Evolutionary conservation across 768 basidiomycete species (phyloP).

Genomic region (Suillus spraguei): DNA sequence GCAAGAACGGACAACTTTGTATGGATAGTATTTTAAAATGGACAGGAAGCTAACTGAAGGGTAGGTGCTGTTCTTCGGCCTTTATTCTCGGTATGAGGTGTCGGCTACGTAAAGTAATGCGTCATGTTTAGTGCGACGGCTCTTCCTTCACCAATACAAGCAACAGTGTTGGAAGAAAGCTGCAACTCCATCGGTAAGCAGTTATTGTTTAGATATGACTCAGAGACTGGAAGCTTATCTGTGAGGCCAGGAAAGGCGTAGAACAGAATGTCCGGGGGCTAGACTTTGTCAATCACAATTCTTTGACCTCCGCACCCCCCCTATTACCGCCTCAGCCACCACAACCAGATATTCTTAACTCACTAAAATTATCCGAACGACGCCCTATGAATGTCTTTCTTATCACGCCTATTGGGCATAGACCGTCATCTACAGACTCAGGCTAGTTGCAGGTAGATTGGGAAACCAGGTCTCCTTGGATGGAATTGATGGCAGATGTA

Average conservation of each 20-base stretch:
- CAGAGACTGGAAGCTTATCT: neutral
- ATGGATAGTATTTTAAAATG: neutral
- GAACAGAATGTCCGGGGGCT: constrained; percentile 16
- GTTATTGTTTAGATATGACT: neutral
- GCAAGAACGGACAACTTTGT: neutral
- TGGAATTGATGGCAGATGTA: constrained; percentile 72
- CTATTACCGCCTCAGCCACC: constrained; percentile 26
- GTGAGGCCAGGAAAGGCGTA: constrained; percentile 26
- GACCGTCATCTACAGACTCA: constrained; percentile 21
- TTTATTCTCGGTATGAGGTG: constrained; percentile 43
- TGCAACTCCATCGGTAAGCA: constrained; percentile 44
- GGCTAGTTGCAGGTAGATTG: constrained; percentile 57
- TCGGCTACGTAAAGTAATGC: constrained; percentile 36
- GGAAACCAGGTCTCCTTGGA: constrained; percentile 75
- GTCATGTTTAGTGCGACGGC: constrained; percentile 17
- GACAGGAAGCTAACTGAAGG: neutral
- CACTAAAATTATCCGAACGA: constrained; percentile 60
- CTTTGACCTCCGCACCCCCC: constrained; percentile 32
- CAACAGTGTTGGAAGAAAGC: constrained; percentile 44
- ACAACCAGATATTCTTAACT: constrained; percentile 45
- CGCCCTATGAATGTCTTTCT: constrained; percentile 69
- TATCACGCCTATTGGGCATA: constrained; percentile 58
- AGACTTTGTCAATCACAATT: constrained; percentile 6
- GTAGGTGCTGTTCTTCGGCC: constrained; percentile 42
- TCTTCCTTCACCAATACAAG: constrained; percentile 30